Evolutionary conservation across 192 early-diverging fungal genomes (phyloP), one percentile per base, ranked within the genome.

Genomic region (Tieghemiomyces parasiticus): DNA sequence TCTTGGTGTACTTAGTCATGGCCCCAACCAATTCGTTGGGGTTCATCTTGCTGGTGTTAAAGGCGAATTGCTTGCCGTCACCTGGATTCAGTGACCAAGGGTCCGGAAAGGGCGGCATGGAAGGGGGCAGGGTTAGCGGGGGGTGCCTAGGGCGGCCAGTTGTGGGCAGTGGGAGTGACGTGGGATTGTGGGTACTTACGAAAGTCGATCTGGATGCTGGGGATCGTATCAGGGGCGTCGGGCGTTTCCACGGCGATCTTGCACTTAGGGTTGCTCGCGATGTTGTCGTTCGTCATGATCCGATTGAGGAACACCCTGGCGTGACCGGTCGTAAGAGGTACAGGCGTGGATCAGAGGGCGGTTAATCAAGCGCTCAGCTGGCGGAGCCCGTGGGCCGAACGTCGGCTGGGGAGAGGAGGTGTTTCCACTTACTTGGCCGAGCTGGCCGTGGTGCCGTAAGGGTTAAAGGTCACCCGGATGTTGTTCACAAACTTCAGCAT

Each of bases 401-500:
- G n/a, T n/a, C n/a, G n/a, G n/a, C n/a, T n/a, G n/a, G n/a, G n/a
- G n/a, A n/a, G n/a, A n/a, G n/a, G n/a, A n/a, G n/a, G n/a, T n/a
- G n/a, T n/a, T n/a, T n/a, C n/a, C n/a, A 30, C 54, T 56, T 56
- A 56, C 54, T 56, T 56, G 33, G 54, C 54, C 28, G 54, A 56
- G 33, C 29, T 34, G 14, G 54, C 20, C 1, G 30, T 31, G 31
- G 1, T 1, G 16, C 19, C 29, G 34, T 35, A 56, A 1, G 54
- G 54, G 9, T 26, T 28, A 24, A 56, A 56, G 2, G 54, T 56
- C 1, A 56, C 31, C 54, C 24, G 10, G 34, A 56, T 19, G 2
- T 20, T 13, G 16, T 56, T 56, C 31, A 56, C 54, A 31, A 56
- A 56, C 34, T 56, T 56, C 19, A 56, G 54, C 54, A 56, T 56